A percentile compares a stretch with the other conserved stretches of the same genome.
phyloP scores from a whole-genome alignment of 2,329 filamentous ascomycete species.

The Pseudogymnoascus sp. region DNA sequence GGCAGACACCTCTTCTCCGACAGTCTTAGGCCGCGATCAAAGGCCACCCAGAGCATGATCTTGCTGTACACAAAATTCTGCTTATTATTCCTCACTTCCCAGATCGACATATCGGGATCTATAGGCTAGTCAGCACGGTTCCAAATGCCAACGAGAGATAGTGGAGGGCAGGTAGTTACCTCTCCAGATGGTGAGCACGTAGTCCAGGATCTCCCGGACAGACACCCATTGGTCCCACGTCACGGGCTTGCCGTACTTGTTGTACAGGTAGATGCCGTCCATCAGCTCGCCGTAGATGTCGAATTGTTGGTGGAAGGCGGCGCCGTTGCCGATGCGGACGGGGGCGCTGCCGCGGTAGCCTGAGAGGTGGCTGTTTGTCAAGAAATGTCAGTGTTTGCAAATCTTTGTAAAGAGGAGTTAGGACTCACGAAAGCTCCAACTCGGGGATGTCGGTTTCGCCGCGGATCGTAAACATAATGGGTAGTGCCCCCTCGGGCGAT shows the following conservation, averaged over 20 bases:
- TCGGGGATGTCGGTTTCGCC: conserved; percentile 69
- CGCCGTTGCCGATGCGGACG: conserved; percentile 69
- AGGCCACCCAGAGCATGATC: conserved; percentile 74
- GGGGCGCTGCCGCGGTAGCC: conserved; percentile 64
- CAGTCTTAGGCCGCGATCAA: conserved; percentile 66
- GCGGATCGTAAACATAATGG: conserved; percentile 75
- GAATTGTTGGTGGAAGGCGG: conserved; percentile 67
- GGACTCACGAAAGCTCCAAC: conserved; percentile 42
- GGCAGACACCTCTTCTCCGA: conserved; percentile 68
- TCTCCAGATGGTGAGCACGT: conserved; percentile 58
- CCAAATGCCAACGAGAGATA: neutral
- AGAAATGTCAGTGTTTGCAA: conserved; percentile 9
- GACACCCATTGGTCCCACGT: conserved; percentile 70
- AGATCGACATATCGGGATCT: conserved; percentile 73
- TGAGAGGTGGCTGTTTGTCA: conserved; percentile 47
- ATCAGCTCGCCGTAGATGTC: conserved; percentile 75
- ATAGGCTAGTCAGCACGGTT: conserved; percentile 10
- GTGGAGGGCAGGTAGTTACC: conserved; percentile 29
- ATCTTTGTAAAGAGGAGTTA: neutral
- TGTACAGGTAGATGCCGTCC: conserved; percentile 70
- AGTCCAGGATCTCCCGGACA: conserved; percentile 60
- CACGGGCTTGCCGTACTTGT: conserved; percentile 69
- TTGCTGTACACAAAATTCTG: conserved; percentile 78
- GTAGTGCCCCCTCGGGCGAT: conserved; percentile 52
- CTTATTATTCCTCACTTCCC: conserved; percentile 68